phyloP scores from a whole-genome alignment of 75 land plant species.

The Sequoiadendron giganteum region DNA sequence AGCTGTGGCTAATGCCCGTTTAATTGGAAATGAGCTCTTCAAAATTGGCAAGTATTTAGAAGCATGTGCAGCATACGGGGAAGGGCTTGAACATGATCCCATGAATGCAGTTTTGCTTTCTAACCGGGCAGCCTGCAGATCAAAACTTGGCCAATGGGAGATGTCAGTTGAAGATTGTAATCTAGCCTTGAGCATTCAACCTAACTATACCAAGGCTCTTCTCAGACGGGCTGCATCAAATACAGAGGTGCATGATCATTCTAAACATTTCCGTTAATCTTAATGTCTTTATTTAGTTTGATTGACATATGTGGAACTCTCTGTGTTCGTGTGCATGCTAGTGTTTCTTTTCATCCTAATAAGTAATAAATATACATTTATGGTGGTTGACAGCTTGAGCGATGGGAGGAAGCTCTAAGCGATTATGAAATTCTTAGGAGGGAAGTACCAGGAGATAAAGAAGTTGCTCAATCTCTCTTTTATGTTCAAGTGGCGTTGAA shows the following conservation, averaged over 20 bases:
- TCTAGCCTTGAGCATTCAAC: slow-evolving; percentile 67
- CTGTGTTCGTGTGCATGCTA: background rate
- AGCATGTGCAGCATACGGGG: slow-evolving; percentile 83
- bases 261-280: background rate
- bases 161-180: slow-evolving; percentile 82
- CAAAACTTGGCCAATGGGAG: slow-evolving; percentile 82
- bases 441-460: slow-evolving; percentile 73
- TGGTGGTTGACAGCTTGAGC: slow-evolving; percentile 60
- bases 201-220: slow-evolving; percentile 86
- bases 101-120: slow-evolving; percentile 76
- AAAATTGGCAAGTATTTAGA: slow-evolving; percentile 72
- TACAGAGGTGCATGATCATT: slow-evolving; percentile 49
- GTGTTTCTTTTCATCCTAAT: background rate
- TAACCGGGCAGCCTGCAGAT: slow-evolving; percentile 91
- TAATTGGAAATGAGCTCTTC: slow-evolving; percentile 77
- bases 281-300: background rate
- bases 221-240: slow-evolving; percentile 80
- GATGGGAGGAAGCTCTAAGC: slow-evolving; percentile 77
- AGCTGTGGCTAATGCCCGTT: slow-evolving; percentile 65
- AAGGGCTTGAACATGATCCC: slow-evolving; percentile 78
- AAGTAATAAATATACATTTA: background rate
- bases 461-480: slow-evolving; percentile 68
- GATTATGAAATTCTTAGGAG: slow-evolving; percentile 79
- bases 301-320: background rate
- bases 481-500: slow-evolving; percentile 78